A percentile compares a stretch with the other conserved stretches of the same genome.
These are phyloP conservation scores for Ustilago tritici DNA, from an alignment of 1,284 basidiomycete genomes.

Conservation along the genomic window DNA sequence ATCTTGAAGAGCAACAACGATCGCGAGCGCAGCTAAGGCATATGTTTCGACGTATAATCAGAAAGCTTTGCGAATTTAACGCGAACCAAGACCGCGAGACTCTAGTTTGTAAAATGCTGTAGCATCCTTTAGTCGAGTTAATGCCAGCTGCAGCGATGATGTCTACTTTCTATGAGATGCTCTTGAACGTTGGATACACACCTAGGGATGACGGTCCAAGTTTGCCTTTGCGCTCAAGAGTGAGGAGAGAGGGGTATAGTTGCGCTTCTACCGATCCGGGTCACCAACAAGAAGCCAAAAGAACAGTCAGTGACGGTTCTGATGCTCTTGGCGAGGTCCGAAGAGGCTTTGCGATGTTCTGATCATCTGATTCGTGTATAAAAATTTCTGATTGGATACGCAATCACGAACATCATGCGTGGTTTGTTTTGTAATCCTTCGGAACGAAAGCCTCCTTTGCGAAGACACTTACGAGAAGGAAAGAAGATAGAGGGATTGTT, in stretches of 20 bases:
- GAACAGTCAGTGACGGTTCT: slow-evolving; percentile 8
- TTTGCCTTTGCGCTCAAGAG: neutral
- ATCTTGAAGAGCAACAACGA: neutral
- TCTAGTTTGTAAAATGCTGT: slow-evolving; percentile 64
- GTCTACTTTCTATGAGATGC: neutral
- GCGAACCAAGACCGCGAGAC: slow-evolving; percentile 67
- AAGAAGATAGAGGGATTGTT: neutral
- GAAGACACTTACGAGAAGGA: slow-evolving; percentile 31
- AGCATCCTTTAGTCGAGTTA: slow-evolving; percentile 44
- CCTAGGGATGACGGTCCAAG: slow-evolving; percentile 1
- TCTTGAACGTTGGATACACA: slow-evolving; percentile 4
- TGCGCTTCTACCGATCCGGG: neutral
- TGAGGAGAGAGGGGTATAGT: slow-evolving; percentile 1
- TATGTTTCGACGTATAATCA: slow-evolving; percentile 38
- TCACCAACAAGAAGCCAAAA: neutral
- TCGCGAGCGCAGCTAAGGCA: slow-evolving; percentile 1
- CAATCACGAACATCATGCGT: slow-evolving; percentile 55
- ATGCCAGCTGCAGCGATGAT: neutral
- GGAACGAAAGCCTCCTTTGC: neutral
- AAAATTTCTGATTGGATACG: slow-evolving; percentile 47
- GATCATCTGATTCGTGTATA: slow-evolving; percentile 59
- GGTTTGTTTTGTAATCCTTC: slow-evolving; percentile 47
- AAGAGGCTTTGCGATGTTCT: slow-evolving; percentile 2
- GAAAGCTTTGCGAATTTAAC: slow-evolving; percentile 57
- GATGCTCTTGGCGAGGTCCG: no score